Evolutionary conservation across 176 grass and related monocot species (phyloP).

Genomic region (Oryza glumipatula): DNA sequence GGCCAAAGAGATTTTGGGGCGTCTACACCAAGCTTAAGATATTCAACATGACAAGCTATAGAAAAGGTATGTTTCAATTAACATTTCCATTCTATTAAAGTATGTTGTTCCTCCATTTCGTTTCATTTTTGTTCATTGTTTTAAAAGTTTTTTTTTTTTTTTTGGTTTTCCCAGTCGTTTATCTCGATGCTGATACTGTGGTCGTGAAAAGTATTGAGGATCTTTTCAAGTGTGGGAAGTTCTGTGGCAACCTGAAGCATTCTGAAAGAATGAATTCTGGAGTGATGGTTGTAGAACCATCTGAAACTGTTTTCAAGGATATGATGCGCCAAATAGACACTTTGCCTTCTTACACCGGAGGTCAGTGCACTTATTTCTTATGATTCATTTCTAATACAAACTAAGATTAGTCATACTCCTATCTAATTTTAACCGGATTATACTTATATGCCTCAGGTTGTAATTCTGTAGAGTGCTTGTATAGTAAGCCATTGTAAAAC

Average conservation of each 20-base stretch:
- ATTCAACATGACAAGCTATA: conserved; percentile 87
- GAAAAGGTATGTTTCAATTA: conserved; percentile 55
- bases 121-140: not conserved
- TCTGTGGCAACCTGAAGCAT: conserved; percentile 97
- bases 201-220: conserved; percentile 91
- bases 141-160: not conserved
- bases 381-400: not conserved
- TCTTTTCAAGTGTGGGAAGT: conserved; percentile 91
- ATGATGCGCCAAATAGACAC: conserved; percentile 82
- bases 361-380: conserved; percentile 42
- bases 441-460: not conserved
- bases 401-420: not conserved
- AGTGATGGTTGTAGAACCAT: conserved; percentile 96
- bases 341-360: conserved; percentile 94
- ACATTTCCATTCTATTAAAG: not conserved
- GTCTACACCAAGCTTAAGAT: conserved; percentile 97
- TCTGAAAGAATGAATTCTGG: conserved; percentile 99
- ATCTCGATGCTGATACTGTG: conserved; percentile 85
- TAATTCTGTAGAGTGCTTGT: not conserved
- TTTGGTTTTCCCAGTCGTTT: conserved; percentile 63
- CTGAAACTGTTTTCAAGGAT: conserved; percentile 78
- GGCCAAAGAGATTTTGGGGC: conserved; percentile 93
- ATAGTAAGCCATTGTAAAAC: not conserved
- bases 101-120: not conserved
- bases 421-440: not conserved